These are phyloP conservation scores for Saccharomycopsis sp. DNA, from an alignment of 805 yeast genomes.

Conservation along the genomic window DNA sequence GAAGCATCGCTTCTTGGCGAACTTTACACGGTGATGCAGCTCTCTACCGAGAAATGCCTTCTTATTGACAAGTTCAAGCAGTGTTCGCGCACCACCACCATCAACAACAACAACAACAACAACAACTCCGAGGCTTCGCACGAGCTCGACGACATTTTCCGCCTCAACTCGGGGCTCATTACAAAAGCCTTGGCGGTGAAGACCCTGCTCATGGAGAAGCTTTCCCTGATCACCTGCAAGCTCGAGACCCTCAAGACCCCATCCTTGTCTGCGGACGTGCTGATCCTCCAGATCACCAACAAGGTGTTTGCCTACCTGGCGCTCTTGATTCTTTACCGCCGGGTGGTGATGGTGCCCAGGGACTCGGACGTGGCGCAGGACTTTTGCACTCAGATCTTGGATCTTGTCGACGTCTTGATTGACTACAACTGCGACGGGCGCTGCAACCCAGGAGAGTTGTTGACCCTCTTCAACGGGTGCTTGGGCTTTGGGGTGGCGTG, in stretches of 20 bases:
- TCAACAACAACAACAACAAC: too few relatives aligned
- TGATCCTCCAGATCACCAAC: constrained; percentile 9
- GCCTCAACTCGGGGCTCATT: constrained; percentile 10
- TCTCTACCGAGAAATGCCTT: constrained; percentile 7
- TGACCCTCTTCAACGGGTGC: constrained; percentile 11
- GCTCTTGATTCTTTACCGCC: constrained; percentile 11
- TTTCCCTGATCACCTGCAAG: not conserved
- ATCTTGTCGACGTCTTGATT: constrained; percentile 1
- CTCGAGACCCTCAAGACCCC: constrained; percentile 3
- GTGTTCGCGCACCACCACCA: too few relatives aligned
- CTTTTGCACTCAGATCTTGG: constrained; percentile 8
- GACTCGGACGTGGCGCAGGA: constrained; percentile 13
- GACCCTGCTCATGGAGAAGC: constrained; percentile 1
- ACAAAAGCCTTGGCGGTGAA: constrained; percentile 5
- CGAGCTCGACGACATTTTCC: constrained; percentile 8
- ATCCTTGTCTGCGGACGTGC: not conserved
- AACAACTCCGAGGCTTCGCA: not conserved
- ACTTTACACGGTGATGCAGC: constrained; percentile 9
- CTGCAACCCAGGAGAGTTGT: not conserved
- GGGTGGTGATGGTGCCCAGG: constrained; percentile 15
- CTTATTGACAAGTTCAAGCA: constrained; percentile 7
- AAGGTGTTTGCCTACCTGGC: constrained; percentile 8
- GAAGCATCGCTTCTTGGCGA: constrained; percentile 7
- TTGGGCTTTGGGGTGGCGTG: constrained; percentile 8
- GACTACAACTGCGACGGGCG: not conserved